Percentiles rank a stretch among this genome's conserved stretches.
These are phyloP conservation scores for Lactifluus volemus DNA, from an alignment of 768 basidiomycete species.

Conservation along the genomic window DNA sequence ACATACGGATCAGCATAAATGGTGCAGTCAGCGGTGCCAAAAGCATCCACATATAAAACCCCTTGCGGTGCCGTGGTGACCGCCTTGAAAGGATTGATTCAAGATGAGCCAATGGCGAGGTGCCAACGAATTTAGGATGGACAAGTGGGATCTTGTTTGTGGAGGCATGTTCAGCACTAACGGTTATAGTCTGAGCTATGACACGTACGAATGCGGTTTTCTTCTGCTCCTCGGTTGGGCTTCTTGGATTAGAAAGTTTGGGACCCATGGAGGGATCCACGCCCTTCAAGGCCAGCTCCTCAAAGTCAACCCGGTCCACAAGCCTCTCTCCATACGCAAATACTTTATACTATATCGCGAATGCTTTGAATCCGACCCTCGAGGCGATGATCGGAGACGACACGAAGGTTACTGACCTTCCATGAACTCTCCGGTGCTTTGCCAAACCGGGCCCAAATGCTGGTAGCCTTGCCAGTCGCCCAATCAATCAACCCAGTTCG, in stretches of 20 bases:
- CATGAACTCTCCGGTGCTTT: conserved; percentile 56
- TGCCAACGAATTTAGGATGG: conserved; percentile 37
- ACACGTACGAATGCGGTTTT: conserved; percentile 5
- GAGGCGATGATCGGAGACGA: neutral
- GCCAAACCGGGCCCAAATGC: conserved; percentile 60
- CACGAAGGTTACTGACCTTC: conserved; percentile 51
- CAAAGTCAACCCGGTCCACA: conserved; percentile 67
- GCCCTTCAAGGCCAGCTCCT: conserved; percentile 67
- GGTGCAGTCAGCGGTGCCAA: conserved; percentile 68
- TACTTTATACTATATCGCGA: conserved; percentile 40
- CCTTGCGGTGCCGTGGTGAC: conserved; percentile 54
- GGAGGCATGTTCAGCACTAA: neutral
- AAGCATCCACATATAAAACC: conserved; percentile 57
- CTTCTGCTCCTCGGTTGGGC: conserved; percentile 13
- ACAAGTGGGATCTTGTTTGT: conserved; percentile 45
- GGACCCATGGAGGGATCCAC: conserved; percentile 65
- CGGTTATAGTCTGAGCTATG: neutral
- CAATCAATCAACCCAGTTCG: conserved; percentile 39
- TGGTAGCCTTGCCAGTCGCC: conserved; percentile 42
- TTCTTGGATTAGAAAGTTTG: conserved; percentile 16
- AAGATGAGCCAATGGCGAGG: conserved; percentile 38
- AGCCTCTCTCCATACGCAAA: conserved; percentile 60
- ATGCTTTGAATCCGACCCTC: neutral
- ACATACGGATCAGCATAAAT: conserved; percentile 67
- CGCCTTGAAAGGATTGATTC: conserved; percentile 42